Evolutionary conservation across 208 protist species (phyloP), one percentile per base, ranked within the genome.

Genomic region (Herpetomonas muscarum): DNA sequence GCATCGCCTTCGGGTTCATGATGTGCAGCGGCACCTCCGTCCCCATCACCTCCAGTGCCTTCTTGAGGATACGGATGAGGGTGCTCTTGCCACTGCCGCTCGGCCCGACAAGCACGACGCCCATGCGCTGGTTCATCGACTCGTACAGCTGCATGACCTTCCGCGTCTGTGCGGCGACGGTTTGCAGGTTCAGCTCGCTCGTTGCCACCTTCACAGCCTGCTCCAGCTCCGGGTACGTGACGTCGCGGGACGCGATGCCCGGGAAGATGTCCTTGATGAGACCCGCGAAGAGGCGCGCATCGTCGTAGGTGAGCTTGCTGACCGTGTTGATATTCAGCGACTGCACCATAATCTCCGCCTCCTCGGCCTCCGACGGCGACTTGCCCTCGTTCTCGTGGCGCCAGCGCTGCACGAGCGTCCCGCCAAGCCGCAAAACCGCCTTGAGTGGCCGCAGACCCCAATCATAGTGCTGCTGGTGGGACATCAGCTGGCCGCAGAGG

Each of bases 381-480:
- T 79, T 67, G 48, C 91, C 89, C 12, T 72, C 34, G 59, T 94
- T 74, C 24, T 74, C 74, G 28, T 54, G 70, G 37, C 77, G 80
- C 79, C 90, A 92, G 24, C 72, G 70, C 70, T 92, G 79, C 54
- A 94, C 61, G 15, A 91, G 74, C 26, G 79, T 80, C 9, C 97
- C 96, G 26, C 91, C 92, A 3, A 96, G 94, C 24, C 94, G 80
- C 44, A 99, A 79, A 52, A 99, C 97, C 31, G 96, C 92, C 55
- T 99, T 93, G 57, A 99, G 90, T 34, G 98, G 97, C 30, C 98
- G 89, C 51, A 99, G 79, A 58, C 96, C 96, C 83, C 97, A 99
- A 69, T 99, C 97, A 79, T 99, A 99, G 80, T 99, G 98, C 63
- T 93, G 81, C 79, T 99, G 97, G 59, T 85, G 87, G 17, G 96